Base-by-base conservation (phyloP, 257 asterid species). In the Misopates orontium region DNA sequence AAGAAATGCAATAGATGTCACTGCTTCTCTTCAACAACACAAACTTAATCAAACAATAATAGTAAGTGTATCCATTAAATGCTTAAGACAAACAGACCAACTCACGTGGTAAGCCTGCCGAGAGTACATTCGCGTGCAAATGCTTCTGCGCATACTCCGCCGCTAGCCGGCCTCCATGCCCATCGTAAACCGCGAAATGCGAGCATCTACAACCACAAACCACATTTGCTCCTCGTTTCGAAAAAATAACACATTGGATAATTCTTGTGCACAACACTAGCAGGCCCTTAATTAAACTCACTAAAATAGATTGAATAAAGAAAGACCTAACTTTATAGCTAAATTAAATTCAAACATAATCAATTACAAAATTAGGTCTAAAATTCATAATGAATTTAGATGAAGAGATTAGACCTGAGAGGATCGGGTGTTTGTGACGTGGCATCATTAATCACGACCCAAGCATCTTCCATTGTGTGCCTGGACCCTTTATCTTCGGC, bases 51-150 rank as follows among this genome's bases (percentile, higher is more conserved):
- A 22, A 73, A 36, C 39, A 73, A 66, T 12, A 44, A 20, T 7
- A 53, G 32, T 12, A 52, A 47, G 21, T 56, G 22, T 20, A 74
- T 52, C 28, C 48, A 71, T 28, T 60, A 52, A 77, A 62, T 60
- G 77, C 69, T 41, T 77, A n/a, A 75, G 81, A 74, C 80, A 70
- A 84, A 91, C 95, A 91, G 95, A 91, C 98, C 98, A 86, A 91
- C 98, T 91, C 96, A 91, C 96, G 98, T 88, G 96, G 93, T 91
- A 88, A 91, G 95, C 96, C 98, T 49, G 95, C 91, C 16, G 81
- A 78, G 73, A 91, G 83, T 73, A 91, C 96, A 82, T 85, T 88
- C 66, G 64, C 57, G 68, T 91, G 96, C 69, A 91, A 82, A 82
- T 86, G 87, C 84, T 88, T 91, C 79, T 78, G 87, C 2, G 93